Percentiles rank a stretch among this genome's conserved stretches.
Evolutionary conservation across 805 yeast genomes (phyloP).

Genomic region (Candida schatavii): DNA sequence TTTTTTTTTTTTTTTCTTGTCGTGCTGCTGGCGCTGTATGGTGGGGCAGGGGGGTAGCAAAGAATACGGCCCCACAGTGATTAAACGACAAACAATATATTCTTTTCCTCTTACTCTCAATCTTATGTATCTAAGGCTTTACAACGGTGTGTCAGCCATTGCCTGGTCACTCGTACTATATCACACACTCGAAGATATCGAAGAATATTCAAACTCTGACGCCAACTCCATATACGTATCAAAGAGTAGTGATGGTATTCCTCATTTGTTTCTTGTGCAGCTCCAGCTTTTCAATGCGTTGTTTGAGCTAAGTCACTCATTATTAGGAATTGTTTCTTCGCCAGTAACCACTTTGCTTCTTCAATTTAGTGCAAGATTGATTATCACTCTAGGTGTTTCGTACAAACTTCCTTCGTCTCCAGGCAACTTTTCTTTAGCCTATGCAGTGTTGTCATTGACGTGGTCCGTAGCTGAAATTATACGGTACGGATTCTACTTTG

Average conservation of each 20-base stretch:
- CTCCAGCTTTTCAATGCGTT: conserved; percentile 25
- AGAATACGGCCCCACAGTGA: too few species aligned
- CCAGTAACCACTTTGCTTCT: conserved; percentile 23
- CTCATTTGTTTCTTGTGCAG: conserved; percentile 26
- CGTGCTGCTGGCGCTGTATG: too few species aligned
- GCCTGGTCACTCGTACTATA: neutral
- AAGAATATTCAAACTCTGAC: conserved; percentile 3
- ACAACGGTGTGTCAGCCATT: conserved; percentile 1
- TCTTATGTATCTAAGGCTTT: neutral
- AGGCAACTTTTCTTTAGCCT: conserved; percentile 22
- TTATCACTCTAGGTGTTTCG: conserved; percentile 27
- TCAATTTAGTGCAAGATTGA: conserved; percentile 28
- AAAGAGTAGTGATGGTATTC: conserved; percentile 14
- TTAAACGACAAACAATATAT: too few species aligned
- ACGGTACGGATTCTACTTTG: conserved; percentile 25
- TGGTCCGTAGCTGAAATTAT: conserved; percentile 31
- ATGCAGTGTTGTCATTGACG: conserved; percentile 12
- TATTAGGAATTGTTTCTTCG: conserved; percentile 25
- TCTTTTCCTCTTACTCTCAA: too few species aligned
- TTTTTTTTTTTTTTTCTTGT: too few species aligned
- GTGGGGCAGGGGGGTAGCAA: too few species aligned
- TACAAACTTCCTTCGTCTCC: conserved; percentile 25
- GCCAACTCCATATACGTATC: conserved; percentile 10
- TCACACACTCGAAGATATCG: conserved; percentile 9
- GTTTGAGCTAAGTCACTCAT: conserved; percentile 22